Conservation (phyloP, 495 filamentous ascomycete species). For the Penicillium pulvis region DNA sequence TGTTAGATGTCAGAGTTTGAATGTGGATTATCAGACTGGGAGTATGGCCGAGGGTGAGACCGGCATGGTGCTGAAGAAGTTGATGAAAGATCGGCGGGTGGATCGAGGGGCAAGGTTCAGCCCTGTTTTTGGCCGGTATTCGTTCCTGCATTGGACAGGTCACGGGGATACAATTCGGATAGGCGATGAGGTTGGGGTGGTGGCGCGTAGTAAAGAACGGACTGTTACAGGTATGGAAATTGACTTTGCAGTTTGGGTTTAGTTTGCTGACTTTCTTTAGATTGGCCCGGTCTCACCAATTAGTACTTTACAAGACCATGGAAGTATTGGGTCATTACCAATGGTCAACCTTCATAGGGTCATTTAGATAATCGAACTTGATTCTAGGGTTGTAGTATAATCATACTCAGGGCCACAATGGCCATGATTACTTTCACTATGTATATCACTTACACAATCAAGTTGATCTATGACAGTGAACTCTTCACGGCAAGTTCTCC, state of each 20-base stretch:
- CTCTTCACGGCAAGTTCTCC: neutral
- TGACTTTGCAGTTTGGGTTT: neutral
- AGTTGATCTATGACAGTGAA: neutral
- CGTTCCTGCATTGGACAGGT: conserved; percentile 53
- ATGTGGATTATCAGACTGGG: conserved; percentile 81
- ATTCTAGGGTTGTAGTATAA: no score
- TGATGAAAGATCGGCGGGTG: conserved; percentile 77
- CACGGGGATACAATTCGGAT: conserved; percentile 52
- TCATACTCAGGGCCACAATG: no score
- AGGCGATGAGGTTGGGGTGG: conserved; percentile 71
- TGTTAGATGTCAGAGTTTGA: conserved; percentile 73
- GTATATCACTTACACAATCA: no score
- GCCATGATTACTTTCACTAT: no score
- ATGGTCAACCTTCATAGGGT: no score
- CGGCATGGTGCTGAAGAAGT: conserved; percentile 71
- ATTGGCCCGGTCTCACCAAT: conserved; percentile 32
- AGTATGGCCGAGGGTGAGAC: conserved; percentile 61
- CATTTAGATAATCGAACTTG: no score
- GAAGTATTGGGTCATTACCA: no score
- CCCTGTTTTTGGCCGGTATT: conserved; percentile 85
- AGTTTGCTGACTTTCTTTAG: conserved; percentile 18
- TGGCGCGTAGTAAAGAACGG: conserved; percentile 56
- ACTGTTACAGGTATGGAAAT: conserved; percentile 62
- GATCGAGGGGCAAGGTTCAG: conserved; percentile 72
- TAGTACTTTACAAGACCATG: conserved; percentile 3